Evolutionary conservation across 2,329 filamentous ascomycete species (phyloP), one percentile per base, ranked within the genome.

Genomic region (Colletotrichum spaethianum): DNA sequence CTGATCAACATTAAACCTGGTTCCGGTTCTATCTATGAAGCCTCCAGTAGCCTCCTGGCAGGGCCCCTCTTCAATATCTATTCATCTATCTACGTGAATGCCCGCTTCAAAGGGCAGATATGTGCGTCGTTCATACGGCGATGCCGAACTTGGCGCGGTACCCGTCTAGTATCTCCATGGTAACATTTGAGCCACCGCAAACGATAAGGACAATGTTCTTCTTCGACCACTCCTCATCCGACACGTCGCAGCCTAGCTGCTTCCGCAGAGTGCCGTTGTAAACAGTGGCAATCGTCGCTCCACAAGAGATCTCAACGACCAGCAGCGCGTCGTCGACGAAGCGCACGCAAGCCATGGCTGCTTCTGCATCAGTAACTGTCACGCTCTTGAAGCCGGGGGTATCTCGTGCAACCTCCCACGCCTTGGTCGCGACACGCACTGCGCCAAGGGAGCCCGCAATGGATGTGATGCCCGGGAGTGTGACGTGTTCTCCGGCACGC

Each of bases 221-320:
- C 69, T 88, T 83, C 0, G 86, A 84, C 82, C 88, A 91, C 74
- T 94, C 87, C 42, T 88, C 87, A 40, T 90, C 88, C 1, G 82
- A 80, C 63, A 89, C 62, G 0, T 81, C 84, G 59, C 82, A 77
- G 0, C 92, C 89, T 0, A 95, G 83, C 12, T 90, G 83, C 75
- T 86, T 85, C 77, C 91, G 87, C 77, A 97, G 79, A 50, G 88
- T 81, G 0, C 88, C 90, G 50, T 89, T 89, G 77, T 94, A 94
- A 70, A 87, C 91, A 3, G 90, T 80, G 1, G 92, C 94, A 16
- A 97, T 82, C 63, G 92, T 93, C 7, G 96, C 94, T 0, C 95
- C 95, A 80, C 96, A 98, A 0, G 95, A 91, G 44, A 93, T 86
- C 84, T 98, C 96, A 3, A 98, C 94, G 69, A 98, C 85, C 68